phyloP scores from a whole-genome alignment of 1,284 basidiomycete genomes.

The Athelia psychrophila region DNA sequence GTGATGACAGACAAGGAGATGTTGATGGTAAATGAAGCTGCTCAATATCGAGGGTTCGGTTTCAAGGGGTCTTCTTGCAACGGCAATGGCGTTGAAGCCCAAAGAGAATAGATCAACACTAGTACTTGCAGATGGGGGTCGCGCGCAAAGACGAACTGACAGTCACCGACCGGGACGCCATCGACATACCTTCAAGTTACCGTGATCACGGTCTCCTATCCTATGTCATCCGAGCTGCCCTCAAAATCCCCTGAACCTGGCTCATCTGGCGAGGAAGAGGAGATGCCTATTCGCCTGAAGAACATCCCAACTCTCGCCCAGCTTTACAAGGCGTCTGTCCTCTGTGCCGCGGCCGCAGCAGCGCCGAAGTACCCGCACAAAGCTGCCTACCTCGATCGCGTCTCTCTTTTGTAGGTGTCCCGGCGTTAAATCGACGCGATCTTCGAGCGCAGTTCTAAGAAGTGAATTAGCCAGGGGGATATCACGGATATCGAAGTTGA shows the following conservation, averaged over 20 bases:
- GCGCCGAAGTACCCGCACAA: constrained; percentile 33
- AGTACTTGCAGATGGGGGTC: no score
- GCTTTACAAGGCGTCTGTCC: constrained; percentile 39
- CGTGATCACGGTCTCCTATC: no score
- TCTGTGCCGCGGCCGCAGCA: constrained; percentile 32
- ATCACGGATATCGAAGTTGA: constrained; percentile 74
- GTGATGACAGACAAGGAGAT: no score
- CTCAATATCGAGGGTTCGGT: no score
- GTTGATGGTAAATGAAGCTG: no score
- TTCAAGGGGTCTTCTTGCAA: no score
- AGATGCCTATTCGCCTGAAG: constrained; percentile 34
- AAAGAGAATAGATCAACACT: no score
- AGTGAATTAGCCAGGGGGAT: constrained; percentile 61
- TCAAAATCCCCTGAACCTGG: not conserved
- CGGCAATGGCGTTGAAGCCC: no score
- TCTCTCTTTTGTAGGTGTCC: constrained; percentile 59
- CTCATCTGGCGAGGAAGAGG: constrained; percentile 16
- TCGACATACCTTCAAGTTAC: no score
- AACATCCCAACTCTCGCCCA: constrained; percentile 51
- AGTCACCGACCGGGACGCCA: no score
- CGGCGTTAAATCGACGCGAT: constrained; percentile 2
- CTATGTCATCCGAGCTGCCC: not conserved
- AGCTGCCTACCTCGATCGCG: constrained; percentile 40
- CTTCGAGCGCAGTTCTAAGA: constrained; percentile 2
- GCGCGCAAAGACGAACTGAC: no score